phyloP scores from a whole-genome alignment of 768 basidiomycete genomes.

The Suillus fuscotomentosus region DNA sequence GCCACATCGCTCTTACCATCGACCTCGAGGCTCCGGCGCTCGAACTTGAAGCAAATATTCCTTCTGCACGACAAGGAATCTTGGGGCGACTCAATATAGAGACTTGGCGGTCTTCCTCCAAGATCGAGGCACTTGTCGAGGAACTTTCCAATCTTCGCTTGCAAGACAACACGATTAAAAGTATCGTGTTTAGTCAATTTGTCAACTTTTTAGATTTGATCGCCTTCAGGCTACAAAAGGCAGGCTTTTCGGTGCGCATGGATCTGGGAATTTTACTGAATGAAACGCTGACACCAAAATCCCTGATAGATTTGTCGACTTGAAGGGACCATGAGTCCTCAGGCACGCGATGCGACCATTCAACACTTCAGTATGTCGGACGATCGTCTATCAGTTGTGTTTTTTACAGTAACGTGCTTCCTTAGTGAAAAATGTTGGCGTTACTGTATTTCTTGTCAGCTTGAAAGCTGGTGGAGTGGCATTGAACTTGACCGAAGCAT shows the following conservation, averaged over 20 bases:
- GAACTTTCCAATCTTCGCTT: conserved; percentile 82
- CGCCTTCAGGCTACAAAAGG: conserved; percentile 86
- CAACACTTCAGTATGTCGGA: conserved; percentile 80
- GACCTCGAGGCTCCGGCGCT: conserved; percentile 94
- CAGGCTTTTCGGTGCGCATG: conserved; percentile 74
- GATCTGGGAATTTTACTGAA: neutral
- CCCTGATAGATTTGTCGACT: conserved; percentile 77
- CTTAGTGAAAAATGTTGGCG: conserved; percentile 86
- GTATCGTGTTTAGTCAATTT: conserved; percentile 95
- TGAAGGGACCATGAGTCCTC: conserved; percentile 96
- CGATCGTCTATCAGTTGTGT: neutral
- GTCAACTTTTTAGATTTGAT: conserved; percentile 93
- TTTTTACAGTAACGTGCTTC: neutral
- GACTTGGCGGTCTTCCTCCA: conserved; percentile 93
- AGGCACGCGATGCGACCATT: conserved; percentile 92
- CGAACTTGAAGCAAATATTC: conserved; percentile 65
- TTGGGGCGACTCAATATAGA: conserved; percentile 86
- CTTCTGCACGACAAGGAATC: conserved; percentile 78
- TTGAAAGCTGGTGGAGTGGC: conserved; percentile 96
- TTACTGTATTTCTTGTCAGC: conserved; percentile 96
- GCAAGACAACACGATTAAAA: conserved; percentile 91
- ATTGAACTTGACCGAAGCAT: conserved; percentile 86
- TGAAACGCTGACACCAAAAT: conserved; percentile 9
- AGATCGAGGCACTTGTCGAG: conserved; percentile 95
- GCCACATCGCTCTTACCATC: conserved; percentile 88